Percentiles rank a stretch among this genome's conserved stretches.
Evolutionary conservation across 1,284 basidiomycete species (phyloP).

Genomic region (Neonothopanus nambi): DNA sequence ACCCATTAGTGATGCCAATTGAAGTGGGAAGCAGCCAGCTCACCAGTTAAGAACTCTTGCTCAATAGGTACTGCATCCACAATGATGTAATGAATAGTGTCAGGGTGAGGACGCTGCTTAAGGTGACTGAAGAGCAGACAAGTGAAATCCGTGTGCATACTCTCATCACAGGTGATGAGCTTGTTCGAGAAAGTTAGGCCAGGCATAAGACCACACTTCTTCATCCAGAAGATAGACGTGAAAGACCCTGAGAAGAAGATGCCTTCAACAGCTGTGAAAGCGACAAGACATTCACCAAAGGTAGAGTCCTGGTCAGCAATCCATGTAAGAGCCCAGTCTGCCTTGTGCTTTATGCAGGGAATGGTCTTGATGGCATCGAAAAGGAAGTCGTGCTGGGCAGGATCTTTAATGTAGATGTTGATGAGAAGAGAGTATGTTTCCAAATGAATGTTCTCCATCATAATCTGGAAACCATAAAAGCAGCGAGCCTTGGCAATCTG

Average conservation of each 20-base stretch:
- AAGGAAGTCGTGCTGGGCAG: conserved; percentile 13
- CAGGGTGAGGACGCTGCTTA: conserved; percentile 49
- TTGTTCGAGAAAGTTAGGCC: conserved; percentile 28
- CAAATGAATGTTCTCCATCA: conserved; percentile 73
- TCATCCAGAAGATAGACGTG: too few relatives aligned
- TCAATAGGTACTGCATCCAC: conserved; percentile 69
- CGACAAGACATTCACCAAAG: conserved; percentile 66
- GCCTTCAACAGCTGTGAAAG: conserved; percentile 71
- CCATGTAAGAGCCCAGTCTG: conserved; percentile 66
- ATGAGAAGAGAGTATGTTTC: conserved; percentile 75
- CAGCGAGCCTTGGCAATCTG: conserved; percentile 69
- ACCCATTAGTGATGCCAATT: too few relatives aligned
- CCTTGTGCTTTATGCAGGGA: conserved; percentile 59
- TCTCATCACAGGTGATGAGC: conserved; percentile 75
- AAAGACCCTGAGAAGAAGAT: too few relatives aligned
- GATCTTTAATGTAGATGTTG: conserved; percentile 43
- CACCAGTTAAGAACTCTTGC: conserved; percentile 13
- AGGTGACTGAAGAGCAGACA: conserved; percentile 43
- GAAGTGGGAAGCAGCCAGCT: conserved; percentile 25
- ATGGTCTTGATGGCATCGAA: conserved; percentile 40
- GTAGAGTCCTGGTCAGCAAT: conserved; percentile 57
- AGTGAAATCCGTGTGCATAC: conserved; percentile 31
- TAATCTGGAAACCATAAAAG: conserved; percentile 78
- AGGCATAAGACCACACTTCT: conserved; percentile 36
- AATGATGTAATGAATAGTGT: conserved; percentile 62